A percentile compares a stretch with the other conserved stretches of the same genome.
These are phyloP conservation scores for Carnegiea gigantea DNA, from an alignment of 179 eudicot species.

Conservation along the genomic window DNA sequence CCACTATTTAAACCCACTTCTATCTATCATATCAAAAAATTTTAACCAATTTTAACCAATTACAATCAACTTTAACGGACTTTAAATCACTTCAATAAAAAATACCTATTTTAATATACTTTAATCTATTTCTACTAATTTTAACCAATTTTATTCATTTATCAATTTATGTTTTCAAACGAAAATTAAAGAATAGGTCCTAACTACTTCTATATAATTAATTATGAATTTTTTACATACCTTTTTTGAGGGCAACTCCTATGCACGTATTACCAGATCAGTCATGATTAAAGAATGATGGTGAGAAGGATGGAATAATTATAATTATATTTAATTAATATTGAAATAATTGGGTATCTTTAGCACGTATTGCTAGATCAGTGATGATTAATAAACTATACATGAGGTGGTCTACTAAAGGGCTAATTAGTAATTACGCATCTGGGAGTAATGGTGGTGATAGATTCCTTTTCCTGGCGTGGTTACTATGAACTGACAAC, in stretches of 20 bases:
- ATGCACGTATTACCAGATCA: neutral
- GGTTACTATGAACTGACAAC: too few species aligned
- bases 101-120: too few species aligned
- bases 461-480: neutral
- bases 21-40: too few species aligned
- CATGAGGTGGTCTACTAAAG: neutral
- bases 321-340: neutral
- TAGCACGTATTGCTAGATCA: neutral
- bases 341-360: neutral
- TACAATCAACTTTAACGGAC: too few species aligned
- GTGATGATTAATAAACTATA: neutral
- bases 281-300: neutral
- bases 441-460: neutral
- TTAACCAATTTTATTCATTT: too few species aligned
- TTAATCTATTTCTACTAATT: too few species aligned
- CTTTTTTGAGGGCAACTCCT: neutral
- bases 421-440: too few species aligned
- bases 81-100: too few species aligned
- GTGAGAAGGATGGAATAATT: neutral
- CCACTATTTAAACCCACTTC: too few species aligned
- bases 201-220: neutral
- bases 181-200: too few species aligned
- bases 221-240: neutral
- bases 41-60: too few species aligned
- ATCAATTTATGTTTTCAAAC: too few species aligned